These are phyloP conservation scores for Aristolochia fimbriata DNA, from an alignment of 164 flowering plant species.

Conservation along the genomic window DNA sequence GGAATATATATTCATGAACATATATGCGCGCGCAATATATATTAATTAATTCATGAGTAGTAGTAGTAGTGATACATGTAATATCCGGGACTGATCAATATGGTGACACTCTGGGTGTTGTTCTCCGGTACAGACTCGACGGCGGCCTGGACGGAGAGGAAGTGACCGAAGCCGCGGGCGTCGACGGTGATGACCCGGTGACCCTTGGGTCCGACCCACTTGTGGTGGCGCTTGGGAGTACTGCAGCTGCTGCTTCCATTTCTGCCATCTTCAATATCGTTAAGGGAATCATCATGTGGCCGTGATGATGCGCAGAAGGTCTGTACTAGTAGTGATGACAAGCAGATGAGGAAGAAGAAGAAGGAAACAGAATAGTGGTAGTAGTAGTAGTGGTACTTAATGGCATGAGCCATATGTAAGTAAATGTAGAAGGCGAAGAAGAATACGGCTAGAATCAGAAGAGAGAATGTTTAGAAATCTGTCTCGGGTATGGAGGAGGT, in stretches of 20 bases:
- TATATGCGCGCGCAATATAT: no score
- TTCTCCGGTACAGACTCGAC: slow-evolving; percentile 53
- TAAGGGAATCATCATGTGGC: no score
- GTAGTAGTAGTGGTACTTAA: no score
- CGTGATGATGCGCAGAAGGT: no score
- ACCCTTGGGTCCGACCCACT: slow-evolving; percentile 62
- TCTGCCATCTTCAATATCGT: no score
- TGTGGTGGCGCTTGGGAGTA: slow-evolving; percentile 17
- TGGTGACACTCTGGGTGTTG: slow-evolving; percentile 42
- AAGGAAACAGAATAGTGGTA: not conserved
- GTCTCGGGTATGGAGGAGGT: not conserved
- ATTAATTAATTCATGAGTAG: no score
- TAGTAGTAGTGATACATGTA: no score
- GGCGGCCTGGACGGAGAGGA: slow-evolving; percentile 67
- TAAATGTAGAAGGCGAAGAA: not conserved
- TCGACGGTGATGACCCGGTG: slow-evolving; percentile 51
- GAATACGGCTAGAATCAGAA: no score
- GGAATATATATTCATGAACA: no score
- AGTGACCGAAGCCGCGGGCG: slow-evolving; percentile 47
- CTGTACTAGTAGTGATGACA: not conserved
- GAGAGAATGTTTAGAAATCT: no score
- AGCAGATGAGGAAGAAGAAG: not conserved
- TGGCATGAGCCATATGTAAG: not conserved
- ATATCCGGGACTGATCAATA: slow-evolving; percentile 54
- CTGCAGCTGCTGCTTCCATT: no score